phyloP scores from a whole-genome alignment of 1,139 yeast species.

The Diutina neorugosa region DNA sequence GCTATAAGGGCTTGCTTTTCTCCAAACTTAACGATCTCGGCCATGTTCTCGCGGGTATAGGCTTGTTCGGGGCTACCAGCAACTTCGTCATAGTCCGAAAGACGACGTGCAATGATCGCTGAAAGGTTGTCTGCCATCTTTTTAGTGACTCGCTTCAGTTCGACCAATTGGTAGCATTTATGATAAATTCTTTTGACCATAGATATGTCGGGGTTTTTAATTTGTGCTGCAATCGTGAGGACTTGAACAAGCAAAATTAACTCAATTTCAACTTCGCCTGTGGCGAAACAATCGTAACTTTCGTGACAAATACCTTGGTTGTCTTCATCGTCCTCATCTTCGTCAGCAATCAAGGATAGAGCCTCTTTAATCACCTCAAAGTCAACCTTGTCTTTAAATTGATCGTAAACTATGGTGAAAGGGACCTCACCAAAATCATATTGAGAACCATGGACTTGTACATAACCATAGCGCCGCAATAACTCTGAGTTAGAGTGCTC shows the following conservation, averaged over 20 bases:
- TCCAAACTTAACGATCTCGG: slow-evolving; percentile 38
- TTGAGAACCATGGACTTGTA: slow-evolving; percentile 62
- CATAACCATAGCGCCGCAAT: slow-evolving; percentile 83
- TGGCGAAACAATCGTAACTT: slow-evolving; percentile 47
- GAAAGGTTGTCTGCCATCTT: slow-evolving; percentile 20
- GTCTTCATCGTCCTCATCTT: slow-evolving; percentile 31
- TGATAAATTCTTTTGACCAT: slow-evolving; percentile 31
- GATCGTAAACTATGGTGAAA: slow-evolving; percentile 22
- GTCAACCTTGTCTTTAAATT: slow-evolving; percentile 17
- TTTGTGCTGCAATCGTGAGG: slow-evolving; percentile 27
- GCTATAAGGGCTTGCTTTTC: slow-evolving; percentile 39
- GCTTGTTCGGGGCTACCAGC: slow-evolving; percentile 4
- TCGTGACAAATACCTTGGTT: slow-evolving; percentile 8
- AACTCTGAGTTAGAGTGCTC: slow-evolving; percentile 85
- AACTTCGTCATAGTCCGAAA: not conserved
- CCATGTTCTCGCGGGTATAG: slow-evolving; percentile 19
- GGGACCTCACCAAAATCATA: slow-evolving; percentile 76
- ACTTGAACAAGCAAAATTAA: slow-evolving; percentile 41
- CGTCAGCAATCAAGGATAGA: slow-evolving; percentile 16
- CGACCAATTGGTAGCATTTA: slow-evolving; percentile 37
- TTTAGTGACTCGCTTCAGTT: slow-evolving; percentile 26
- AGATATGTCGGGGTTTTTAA: slow-evolving; percentile 18
- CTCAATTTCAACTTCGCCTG: slow-evolving; percentile 49
- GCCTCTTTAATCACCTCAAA: slow-evolving; percentile 15
- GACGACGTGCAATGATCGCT: slow-evolving; percentile 14